Evolutionary conservation across 2,329 filamentous ascomycete species (phyloP).

Genomic region (Camillea tinctor): DNA sequence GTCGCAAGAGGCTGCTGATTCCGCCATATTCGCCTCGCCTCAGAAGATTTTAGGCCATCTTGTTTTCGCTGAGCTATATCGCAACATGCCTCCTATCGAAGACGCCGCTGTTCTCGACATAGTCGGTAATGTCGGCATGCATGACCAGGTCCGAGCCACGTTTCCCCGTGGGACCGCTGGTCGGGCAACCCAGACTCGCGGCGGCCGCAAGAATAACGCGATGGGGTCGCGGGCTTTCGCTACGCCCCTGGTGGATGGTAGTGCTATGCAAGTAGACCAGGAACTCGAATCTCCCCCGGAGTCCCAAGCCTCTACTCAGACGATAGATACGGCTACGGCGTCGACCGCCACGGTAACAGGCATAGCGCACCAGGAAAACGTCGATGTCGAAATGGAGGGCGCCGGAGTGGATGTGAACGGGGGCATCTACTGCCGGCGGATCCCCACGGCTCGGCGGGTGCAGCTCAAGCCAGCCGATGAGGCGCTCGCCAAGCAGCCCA

Average conservation of each 20-base stretch:
- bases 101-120: conserved; percentile 63
- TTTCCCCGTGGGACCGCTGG: conserved; percentile 15
- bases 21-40: conserved; percentile 67
- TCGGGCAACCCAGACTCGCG: conserved; percentile 23
- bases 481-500: conserved; percentile 68
- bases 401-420: conserved; percentile 33
- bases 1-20: conserved; percentile 67
- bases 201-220: conserved; percentile 16
- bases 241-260: conserved; percentile 8
- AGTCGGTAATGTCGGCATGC: conserved; percentile 38
- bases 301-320: conserved; percentile 53
- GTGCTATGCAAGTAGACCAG: conserved; percentile 26
- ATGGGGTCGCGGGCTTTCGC: conserved; percentile 35
- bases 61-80: conserved; percentile 70
- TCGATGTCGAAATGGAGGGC: conserved; percentile 10
- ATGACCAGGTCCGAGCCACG: conserved; percentile 25
- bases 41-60: conserved; percentile 69
- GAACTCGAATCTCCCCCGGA: conserved; percentile 41
- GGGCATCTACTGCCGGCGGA: conserved; percentile 55
- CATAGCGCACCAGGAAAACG: conserved; percentile 1
- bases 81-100: conserved; percentile 60
- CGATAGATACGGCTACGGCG: conserved; percentile 51
- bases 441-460: conserved; percentile 65
- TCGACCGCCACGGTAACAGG: conserved; percentile 48
- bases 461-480: conserved; percentile 67